Base-by-base conservation (phyloP, 2,329 filamentous ascomycete species). In the Huntiella moniliformis region DNA sequence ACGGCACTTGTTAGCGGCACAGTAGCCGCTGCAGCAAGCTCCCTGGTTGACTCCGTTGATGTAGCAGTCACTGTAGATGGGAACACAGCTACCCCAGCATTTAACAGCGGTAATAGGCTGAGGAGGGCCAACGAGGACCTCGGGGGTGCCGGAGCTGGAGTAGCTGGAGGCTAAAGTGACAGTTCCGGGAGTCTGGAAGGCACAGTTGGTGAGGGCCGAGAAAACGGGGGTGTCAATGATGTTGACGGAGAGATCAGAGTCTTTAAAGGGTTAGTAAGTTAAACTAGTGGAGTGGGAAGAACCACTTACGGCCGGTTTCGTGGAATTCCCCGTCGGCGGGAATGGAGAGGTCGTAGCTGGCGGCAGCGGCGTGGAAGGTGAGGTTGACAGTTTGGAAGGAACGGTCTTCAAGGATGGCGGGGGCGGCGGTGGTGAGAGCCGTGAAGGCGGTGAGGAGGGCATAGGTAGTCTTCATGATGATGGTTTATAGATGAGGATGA, bases 51-150 rank as follows among this genome's bases (percentile, higher is more conserved):
- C 60, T 2, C 59, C 61, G 6, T 61, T 53, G 35, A 50, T 41
- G 51, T 60, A 64, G 52, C 64, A 66, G 17, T 56, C 54, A 16
- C 62, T 54, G 44, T 63, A 65, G 4, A 57, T 62, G 2, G 57
- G 50, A n/a, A 68, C 56, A 52, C 64, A 70, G 3, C 55, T 51
- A 45, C 65, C 63, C 44, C 57, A 51, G 55, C 66, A 68, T 51
- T 57, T 62, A 16, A 70, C 64, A 11, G 56, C 57, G 4, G 55
- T 55, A 44, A 71, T 58, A 3, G 62, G 60, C 53, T 64, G 59
- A 3, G 67, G 64, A 16, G 67, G 66, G 0, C 63, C 62, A 17
- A 71, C 58, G 6, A 61, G 53, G 16, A 71, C 57, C 47, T 64
- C 61, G 51, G 62, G 58, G 12, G 57, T 51, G 7, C 62, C 62